A percentile compares a stretch with the other conserved stretches of the same genome.
These are phyloP conservation scores for Collybia mongolica DNA, from an alignment of 768 basidiomycete genomes.

Conservation along the genomic window DNA sequence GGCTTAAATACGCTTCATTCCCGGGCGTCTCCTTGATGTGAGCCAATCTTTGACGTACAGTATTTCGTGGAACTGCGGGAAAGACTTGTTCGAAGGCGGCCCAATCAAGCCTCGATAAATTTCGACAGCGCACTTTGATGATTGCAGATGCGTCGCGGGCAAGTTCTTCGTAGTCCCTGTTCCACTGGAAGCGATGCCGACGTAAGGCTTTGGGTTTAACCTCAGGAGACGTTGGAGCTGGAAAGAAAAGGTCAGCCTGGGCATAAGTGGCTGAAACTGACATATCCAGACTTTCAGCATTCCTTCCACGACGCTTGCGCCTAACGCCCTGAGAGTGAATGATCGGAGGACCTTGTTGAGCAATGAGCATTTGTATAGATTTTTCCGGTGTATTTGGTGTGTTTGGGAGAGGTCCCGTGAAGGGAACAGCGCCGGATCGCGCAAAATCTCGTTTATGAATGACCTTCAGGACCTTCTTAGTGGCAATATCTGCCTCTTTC, in stretches of 20 bases:
- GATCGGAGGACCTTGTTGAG: slow-evolving; percentile 47
- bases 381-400: slow-evolving; percentile 48
- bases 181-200: slow-evolving; percentile 81
- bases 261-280: neutral
- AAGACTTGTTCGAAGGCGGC: slow-evolving; percentile 77
- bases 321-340: slow-evolving; percentile 21
- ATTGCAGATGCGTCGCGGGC: slow-evolving; percentile 83
- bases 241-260: neutral
- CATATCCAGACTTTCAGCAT: slow-evolving; percentile 25
- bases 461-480: slow-evolving; percentile 41
- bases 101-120: slow-evolving; percentile 62
- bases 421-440: slow-evolving; percentile 18
- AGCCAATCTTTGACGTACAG: slow-evolving; percentile 66
- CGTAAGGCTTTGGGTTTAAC: slow-evolving; percentile 29
- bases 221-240: slow-evolving; percentile 7
- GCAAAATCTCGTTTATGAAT: slow-evolving; percentile 19
- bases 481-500: slow-evolving; percentile 50
- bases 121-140: slow-evolving; percentile 74
- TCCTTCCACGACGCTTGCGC: slow-evolving; percentile 31
- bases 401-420: slow-evolving; percentile 33
- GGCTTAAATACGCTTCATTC: slow-evolving; percentile 71
- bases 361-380: slow-evolving; percentile 48
- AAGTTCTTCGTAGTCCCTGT: slow-evolving; percentile 83
- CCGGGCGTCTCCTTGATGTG: slow-evolving; percentile 61
- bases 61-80: slow-evolving; percentile 70